phyloP scores from a whole-genome alignment of 1,284 basidiomycete species.

The Uromyces viciae-fabae region DNA sequence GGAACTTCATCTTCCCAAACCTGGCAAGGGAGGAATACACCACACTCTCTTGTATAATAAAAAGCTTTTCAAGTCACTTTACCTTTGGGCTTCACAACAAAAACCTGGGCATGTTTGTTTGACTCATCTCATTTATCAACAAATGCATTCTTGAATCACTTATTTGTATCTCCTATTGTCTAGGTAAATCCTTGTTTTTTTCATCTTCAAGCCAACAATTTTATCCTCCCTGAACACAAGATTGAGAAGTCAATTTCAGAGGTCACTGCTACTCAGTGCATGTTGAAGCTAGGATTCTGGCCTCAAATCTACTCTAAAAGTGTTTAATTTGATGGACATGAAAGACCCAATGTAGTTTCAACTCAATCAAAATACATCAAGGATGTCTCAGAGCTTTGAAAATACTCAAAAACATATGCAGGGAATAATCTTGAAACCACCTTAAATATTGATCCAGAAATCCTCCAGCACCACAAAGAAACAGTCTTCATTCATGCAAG shows the following conservation, averaged over 20 bases:
- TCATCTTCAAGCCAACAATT: neutral
- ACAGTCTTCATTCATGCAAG: constrained; percentile 1
- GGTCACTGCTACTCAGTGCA: neutral
- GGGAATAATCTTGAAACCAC: neutral
- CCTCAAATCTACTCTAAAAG: neutral
- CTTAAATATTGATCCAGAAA: neutral
- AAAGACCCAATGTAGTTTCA: neutral
- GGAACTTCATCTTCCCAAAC: neutral
- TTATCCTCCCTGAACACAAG: neutral
- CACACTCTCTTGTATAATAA: neutral
- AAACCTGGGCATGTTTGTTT: neutral
- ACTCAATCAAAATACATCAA: neutral
- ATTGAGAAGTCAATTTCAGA: neutral
- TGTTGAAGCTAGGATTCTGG: neutral
- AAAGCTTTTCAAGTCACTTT: neutral
- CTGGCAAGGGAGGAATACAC: neutral
- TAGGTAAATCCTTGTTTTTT: neutral
- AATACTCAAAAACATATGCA: neutral
- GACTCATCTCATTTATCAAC: neutral
- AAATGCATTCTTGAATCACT: neutral
- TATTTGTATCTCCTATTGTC: neutral
- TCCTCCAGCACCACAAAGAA: neutral
- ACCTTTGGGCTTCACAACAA: neutral
- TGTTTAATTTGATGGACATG: neutral
- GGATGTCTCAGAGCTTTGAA: neutral